Conservation (phyloP, 495 filamentous ascomycete species). For the Penicillium cosmopolitanum region DNA sequence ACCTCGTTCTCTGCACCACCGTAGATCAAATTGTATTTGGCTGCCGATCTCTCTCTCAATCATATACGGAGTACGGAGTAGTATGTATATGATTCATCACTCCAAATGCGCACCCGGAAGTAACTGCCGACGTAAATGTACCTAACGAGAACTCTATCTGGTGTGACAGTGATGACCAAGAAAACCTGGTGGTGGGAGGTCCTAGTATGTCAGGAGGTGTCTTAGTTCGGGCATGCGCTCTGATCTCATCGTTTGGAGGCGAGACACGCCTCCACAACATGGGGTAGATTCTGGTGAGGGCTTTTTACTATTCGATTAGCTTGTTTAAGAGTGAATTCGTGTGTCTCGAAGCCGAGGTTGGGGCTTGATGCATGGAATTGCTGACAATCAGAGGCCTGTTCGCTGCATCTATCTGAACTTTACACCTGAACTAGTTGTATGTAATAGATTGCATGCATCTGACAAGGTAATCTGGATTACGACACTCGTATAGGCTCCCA, state of each 20-base stretch:
- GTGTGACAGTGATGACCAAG: neutral
- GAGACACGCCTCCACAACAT: constrained; percentile 6
- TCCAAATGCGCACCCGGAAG: neutral
- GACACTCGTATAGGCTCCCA: neutral
- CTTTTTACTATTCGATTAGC: neutral
- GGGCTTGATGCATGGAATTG: constrained; percentile 12
- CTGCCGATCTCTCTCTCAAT: constrained; percentile 4
- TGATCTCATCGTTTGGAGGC: constrained; percentile 16
- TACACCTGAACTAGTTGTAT: constrained; percentile 12
- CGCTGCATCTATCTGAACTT: constrained; percentile 13
- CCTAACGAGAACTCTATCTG: constrained; percentile 1
- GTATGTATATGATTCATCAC: constrained; percentile 7
- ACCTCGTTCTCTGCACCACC: constrained; percentile 4
- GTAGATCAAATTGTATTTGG: constrained; percentile 1
- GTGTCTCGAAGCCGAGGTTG: constrained; percentile 8
- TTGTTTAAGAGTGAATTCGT: constrained; percentile 1
- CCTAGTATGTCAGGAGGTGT: constrained; percentile 11
- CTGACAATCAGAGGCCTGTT: constrained; percentile 5
- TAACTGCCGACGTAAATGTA: neutral
- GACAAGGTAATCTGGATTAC: constrained; percentile 13
- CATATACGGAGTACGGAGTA: neutral
- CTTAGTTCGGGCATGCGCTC: constrained; percentile 15
- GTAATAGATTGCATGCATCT: constrained; percentile 12
- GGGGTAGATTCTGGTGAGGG: constrained; percentile 2
- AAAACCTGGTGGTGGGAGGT: neutral